Evolutionary conservation across 352 stramenopile species (phyloP).

Genomic region (Globisporangium splendens): DNA sequence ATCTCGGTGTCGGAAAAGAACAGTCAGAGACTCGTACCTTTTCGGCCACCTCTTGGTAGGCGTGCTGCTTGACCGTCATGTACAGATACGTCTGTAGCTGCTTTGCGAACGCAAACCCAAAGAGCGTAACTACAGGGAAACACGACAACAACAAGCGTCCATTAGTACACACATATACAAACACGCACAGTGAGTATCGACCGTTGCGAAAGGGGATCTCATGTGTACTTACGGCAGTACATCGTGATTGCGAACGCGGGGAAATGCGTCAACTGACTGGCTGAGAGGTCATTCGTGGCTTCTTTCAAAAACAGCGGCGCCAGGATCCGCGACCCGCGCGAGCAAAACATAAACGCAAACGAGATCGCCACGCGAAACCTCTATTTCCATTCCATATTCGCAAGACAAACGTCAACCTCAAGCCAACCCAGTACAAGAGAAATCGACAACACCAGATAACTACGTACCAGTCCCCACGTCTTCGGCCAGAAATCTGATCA

Average conservation of each 20-base stretch:
- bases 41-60: conserved; percentile 94
- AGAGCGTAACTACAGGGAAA: conserved; percentile 34
- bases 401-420: conserved; percentile 14
- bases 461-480: conserved; percentile 52
- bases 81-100: conserved; percentile 93
- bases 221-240: conserved; percentile 46
- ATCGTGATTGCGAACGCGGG: conserved; percentile 44
- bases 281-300: conserved; percentile 52
- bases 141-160: not conserved
- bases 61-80: conserved; percentile 94
- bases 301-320: conserved; percentile 71
- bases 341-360: conserved; percentile 70
- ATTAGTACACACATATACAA: not conserved
- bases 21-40: conserved; percentile 26
- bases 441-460: not conserved
- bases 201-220: too few species aligned
- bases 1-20: not conserved
- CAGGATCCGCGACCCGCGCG: conserved; percentile 61
- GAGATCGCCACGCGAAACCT: conserved; percentile 48
- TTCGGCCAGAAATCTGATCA: conserved; percentile 70
- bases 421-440: not conserved
- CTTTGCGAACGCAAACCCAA: conserved; percentile 85
- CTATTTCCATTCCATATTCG: conserved; percentile 10
- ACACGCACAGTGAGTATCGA: not conserved
- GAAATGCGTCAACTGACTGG: conserved; percentile 30